These are phyloP conservation scores for Plasmodium sp. DNA, from an alignment of 169 alveolate genomes.

Conservation along the genomic window DNA sequence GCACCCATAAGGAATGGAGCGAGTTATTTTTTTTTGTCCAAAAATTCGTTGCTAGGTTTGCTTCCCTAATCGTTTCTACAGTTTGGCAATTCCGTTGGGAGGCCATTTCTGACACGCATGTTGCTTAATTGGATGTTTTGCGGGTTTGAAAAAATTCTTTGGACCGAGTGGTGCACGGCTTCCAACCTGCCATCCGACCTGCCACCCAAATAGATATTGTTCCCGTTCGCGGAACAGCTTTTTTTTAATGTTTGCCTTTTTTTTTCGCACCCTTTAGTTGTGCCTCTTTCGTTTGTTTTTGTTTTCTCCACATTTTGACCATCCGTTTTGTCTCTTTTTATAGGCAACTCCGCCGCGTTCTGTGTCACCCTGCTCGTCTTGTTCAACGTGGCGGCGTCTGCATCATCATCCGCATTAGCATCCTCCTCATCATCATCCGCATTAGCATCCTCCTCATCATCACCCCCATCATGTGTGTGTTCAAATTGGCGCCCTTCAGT, in stretches of 20 bases:
- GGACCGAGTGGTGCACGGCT: not conserved
- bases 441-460: too few relatives aligned
- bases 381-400: not conserved
- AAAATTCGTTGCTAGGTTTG: not conserved
- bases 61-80: not conserved
- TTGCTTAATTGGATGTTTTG: not conserved
- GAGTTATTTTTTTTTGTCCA: not conserved
- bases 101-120: slow-evolving; percentile 3
- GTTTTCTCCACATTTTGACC: not conserved
- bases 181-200: not conserved
- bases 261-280: not conserved
- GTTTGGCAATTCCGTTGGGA: not conserved
- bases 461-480: not conserved
- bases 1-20: not conserved
- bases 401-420: not conserved
- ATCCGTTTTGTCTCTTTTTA: not conserved
- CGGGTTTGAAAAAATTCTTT: not conserved
- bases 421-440: not conserved
- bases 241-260: too few relatives aligned
- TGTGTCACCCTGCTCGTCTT: not conserved
- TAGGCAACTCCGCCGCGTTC: not conserved
- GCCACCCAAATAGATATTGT: not conserved
- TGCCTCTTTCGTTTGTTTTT: not conserved
- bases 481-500: not conserved
- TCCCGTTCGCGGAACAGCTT: too few relatives aligned